These are phyloP conservation scores for Malassezia dermatis DNA, from an alignment of 1,284 basidiomycete genomes.

Conservation along the genomic window DNA sequence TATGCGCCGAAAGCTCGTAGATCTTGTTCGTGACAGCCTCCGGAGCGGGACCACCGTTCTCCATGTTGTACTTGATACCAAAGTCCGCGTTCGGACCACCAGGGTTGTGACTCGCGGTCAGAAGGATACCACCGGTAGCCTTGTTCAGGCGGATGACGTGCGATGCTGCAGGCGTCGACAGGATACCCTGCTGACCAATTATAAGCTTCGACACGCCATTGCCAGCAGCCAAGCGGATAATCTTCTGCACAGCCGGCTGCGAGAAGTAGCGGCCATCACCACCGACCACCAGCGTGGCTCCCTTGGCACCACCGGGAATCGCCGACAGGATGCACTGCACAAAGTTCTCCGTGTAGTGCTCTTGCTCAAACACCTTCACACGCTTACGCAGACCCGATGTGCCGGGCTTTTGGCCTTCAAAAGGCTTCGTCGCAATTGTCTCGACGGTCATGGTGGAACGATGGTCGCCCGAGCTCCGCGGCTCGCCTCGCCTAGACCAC, in stretches of 20 bases:
- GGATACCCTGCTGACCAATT: conserved; percentile 63
- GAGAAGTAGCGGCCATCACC: conserved; percentile 94
- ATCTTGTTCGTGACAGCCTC: conserved; percentile 90
- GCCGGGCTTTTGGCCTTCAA: conserved; percentile 48
- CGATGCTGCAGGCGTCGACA: conserved; percentile 92
- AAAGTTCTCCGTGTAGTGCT: conserved; percentile 99
- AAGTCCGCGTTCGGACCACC: conserved; percentile 95
- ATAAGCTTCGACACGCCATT: conserved; percentile 53
- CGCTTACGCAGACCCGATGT: conserved; percentile 46
- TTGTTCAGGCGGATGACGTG: conserved; percentile 92
- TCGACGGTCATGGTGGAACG: conserved; percentile 27
- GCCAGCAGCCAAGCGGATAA: conserved; percentile 79
- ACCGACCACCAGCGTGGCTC: conserved; percentile 79
- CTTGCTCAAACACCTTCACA: conserved; percentile 48
- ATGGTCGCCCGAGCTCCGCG: not conserved
- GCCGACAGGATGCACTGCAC: conserved; percentile 87
- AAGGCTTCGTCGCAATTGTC: conserved; percentile 39
- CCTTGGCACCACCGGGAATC: conserved; percentile 62
- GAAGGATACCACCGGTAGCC: conserved; percentile 87
- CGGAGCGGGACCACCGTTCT: conserved; percentile 91
- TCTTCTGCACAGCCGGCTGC: conserved; percentile 76
- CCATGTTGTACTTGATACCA: conserved; percentile 97
- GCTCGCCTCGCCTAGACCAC: not conserved
- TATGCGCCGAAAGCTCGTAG: conserved; percentile 77
- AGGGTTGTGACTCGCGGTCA: conserved; percentile 97